Evolutionary conservation across 495 filamentous ascomycete genomes (phyloP), one percentile per base, ranked within the genome.

Genomic region (Astrothelium macrocarpum): DNA sequence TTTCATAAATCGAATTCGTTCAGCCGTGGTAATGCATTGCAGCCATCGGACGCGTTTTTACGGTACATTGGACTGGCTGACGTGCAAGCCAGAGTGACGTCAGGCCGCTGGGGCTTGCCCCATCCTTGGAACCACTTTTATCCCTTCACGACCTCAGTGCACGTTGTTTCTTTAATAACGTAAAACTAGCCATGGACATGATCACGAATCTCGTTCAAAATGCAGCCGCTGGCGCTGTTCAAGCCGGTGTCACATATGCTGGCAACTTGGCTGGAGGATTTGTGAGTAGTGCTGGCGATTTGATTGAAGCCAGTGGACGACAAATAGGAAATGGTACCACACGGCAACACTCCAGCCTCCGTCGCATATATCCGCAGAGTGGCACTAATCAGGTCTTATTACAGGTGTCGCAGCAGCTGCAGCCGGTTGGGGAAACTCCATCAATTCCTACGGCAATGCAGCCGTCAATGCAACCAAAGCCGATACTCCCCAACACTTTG

Each of bases 361-460:
- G 34, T 39, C 34, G 34, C 34, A 39, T 39, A 14, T 39, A 14
- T 5, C 34, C 0, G 2, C 25, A 56, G 49, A 56, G 29, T 2
- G 7, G 25, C 31, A n/a, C 31, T 60, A n/a, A 60, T 23, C 10
- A 14, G 1, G 26, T 10, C 12, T 23, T 46, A 62, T 29, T 32
- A 68, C 23, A 68, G 58, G 26, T 58, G 18, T 59, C 58, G 26
- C 62, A 59, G 42, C 64, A 65, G 32, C 36, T 39, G 5, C 67
- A 66, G 59, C 56, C 62, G 62, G 36, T 45, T 68, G 67, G 34
- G 68, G 68, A 60, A 53, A 70, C 25, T 36, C 39, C 25, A 53
- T 70, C 60, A 65, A 66, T 45, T 12, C 29, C 3, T 68, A 64
- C 23, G 59, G 67, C 43, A 56, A 60, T 11, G 49, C 68, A 4